Base-by-base conservation (phyloP, 225 moss, liverwort and hornwort genomes). In the Polytrichum formosum region DNA sequence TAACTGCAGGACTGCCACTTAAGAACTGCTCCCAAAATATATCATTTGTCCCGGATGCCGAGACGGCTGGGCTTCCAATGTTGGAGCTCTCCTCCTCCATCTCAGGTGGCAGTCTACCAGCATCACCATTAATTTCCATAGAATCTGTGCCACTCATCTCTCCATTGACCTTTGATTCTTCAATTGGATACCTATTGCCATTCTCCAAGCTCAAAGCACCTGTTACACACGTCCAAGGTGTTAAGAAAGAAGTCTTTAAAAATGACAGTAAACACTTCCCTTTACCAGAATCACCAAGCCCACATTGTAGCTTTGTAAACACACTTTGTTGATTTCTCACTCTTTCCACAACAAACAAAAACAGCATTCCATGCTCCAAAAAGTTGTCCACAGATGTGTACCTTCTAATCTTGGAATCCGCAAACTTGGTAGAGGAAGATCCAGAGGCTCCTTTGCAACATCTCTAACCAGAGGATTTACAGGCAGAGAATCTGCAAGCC, bases 1-100 rank as follows among this genome's bases (percentile, higher is more conserved):
- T 62, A 31, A 84, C 90, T 20, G 89, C 89, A 31, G 86, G 80
- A 67, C 72, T 88, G 13, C 64, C 93, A 28, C 79, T 77, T 72
- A 97, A 65, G 64, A 94, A 94, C 55, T 94, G 94, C 81, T 97
- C 94, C 97, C 97, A 97, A 65, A 97, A 97, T n/a, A 85, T 75
- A 56, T 97, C 94, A 65, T 90, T 97, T 6, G 80, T 78, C 55
- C 69, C 76, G 17, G 89, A 84, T 7, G 75, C 33, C 23, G 89
- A 85, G 5, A 77, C 33, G 29, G 61, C 82, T 27, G 85, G 82
- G 56, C 84, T 86, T 55, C 73, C 89, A 60, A 81, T 63, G 61
- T 63, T 77, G 7, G 70, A 79, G 13, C 78, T 73, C 18, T 46
- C 77, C 63, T 86, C 85, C 68, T 88, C 88, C 28, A 70, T 86